Evolutionary conservation across 2,329 filamentous ascomycete genomes (phyloP).

Genomic region (Colletotrichum nymphaeae): DNA sequence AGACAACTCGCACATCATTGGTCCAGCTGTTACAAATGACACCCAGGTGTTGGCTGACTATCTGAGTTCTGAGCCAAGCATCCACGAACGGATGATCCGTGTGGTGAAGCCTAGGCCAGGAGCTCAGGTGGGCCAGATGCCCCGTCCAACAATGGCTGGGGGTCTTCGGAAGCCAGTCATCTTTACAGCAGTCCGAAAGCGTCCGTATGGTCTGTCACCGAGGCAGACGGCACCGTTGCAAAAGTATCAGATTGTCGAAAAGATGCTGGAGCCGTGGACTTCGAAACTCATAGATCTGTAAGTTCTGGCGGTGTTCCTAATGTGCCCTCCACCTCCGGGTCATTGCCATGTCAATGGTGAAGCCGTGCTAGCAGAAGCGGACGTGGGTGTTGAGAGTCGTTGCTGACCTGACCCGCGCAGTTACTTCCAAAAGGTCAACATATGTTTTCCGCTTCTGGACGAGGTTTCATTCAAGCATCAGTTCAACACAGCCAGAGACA

Average conservation of each 20-base stretch:
- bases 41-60: constrained; percentile 71
- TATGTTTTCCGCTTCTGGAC: constrained; percentile 71
- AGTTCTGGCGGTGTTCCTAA: constrained; percentile 32
- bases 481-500: constrained; percentile 55
- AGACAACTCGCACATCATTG: constrained; percentile 66
- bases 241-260: constrained; percentile 68
- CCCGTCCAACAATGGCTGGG: constrained; percentile 17
- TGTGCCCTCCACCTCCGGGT: too few species aligned
- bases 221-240: constrained; percentile 51
- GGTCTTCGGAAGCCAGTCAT: constrained; percentile 48
- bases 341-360: too few species aligned
- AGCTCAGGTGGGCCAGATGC: constrained; percentile 7
- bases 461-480: constrained; percentile 63
- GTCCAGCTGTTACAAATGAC: constrained; percentile 69
- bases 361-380: not conserved
- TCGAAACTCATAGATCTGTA: constrained; percentile 62
- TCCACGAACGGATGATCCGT: constrained; percentile 44
- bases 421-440: constrained; percentile 67
- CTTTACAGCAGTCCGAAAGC: constrained; percentile 59
- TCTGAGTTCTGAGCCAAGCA: constrained; percentile 49
- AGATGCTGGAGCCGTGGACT: constrained; percentile 66
- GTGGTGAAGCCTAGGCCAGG: constrained; percentile 29
- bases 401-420: constrained; percentile 42
- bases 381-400: too few species aligned
- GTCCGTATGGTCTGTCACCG: constrained; percentile 54